These are phyloP conservation scores for Aspergillus sp. DNA, from an alignment of 2,329 filamentous ascomycete genomes.

Conservation along the genomic window DNA sequence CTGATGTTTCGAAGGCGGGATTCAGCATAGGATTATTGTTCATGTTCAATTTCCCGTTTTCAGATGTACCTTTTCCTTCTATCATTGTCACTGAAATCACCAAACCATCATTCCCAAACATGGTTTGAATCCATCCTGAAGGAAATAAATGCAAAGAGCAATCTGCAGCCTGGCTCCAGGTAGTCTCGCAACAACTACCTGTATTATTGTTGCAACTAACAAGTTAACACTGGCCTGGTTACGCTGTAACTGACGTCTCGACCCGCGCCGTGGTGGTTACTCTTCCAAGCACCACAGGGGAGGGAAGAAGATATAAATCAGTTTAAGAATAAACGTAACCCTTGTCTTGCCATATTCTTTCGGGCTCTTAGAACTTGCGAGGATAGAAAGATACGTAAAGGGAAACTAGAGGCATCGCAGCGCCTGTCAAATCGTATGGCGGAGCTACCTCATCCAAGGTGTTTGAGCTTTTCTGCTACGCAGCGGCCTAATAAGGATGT, in stretches of 20 bases:
- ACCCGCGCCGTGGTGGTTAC: slow-evolving; percentile 4
- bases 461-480: too few relatives aligned
- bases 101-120: too few relatives aligned
- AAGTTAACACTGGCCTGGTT: background rate
- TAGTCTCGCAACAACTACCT: background rate
- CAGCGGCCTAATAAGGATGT: too few relatives aligned
- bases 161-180: background rate
- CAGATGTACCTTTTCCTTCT: too few relatives aligned
- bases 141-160: too few relatives aligned
- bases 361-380: background rate
- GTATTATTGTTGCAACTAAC: background rate
- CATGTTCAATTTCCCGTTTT: too few relatives aligned
- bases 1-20: too few relatives aligned
- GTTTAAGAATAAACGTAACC: background rate
- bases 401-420: background rate
- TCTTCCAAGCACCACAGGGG: background rate
- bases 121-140: too few relatives aligned
- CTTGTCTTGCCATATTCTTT: background rate
- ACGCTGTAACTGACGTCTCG: background rate
- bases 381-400: background rate
- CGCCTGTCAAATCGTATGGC: background rate
- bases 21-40: too few relatives aligned
- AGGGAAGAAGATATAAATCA: background rate
- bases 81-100: too few relatives aligned
- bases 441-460: too few relatives aligned